These are phyloP conservation scores for Pleurotus salmoneostramineus DNA, from an alignment of 768 basidiomycete genomes.

Conservation along the genomic window DNA sequence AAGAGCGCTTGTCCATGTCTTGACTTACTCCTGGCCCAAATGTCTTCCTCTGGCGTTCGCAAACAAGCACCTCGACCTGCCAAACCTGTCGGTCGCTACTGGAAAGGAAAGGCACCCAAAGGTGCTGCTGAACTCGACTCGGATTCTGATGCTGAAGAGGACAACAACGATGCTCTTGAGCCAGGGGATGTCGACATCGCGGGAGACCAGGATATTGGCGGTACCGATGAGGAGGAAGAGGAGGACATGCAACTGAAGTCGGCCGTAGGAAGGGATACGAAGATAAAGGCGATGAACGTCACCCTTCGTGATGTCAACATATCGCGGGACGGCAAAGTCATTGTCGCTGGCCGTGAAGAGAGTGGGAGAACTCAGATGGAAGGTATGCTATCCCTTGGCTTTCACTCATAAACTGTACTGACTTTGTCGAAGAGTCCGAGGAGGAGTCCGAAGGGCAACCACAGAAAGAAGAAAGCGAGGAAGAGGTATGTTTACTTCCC, in stretches of 20 bases:
- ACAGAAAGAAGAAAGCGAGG: conserved; percentile 26
- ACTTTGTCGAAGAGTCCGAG: conserved; percentile 35
- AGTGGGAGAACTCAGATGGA: conserved; percentile 68
- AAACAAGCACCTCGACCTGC: conserved; percentile 78
- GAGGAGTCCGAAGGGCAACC: conserved; percentile 30
- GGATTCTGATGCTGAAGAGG: conserved; percentile 63
- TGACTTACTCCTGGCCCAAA: too few relatives aligned
- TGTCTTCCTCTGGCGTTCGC: conserved; percentile 24
- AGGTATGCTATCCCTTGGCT: conserved; percentile 20
- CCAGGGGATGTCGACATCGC: conserved; percentile 60
- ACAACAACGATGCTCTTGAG: conserved; percentile 29
- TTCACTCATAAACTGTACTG: conserved; percentile 16
- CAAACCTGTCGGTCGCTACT: conserved; percentile 81
- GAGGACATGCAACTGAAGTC: conserved; percentile 40
- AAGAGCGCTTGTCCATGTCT: too few relatives aligned
- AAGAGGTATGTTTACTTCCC: conserved; percentile 23
- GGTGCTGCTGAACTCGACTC: conserved; percentile 56
- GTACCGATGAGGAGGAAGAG: conserved; percentile 41
- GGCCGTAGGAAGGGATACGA: conserved; percentile 35
- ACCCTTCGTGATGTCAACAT: conserved; percentile 78
- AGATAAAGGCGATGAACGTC: conserved; percentile 53
- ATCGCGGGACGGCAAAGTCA: conserved; percentile 75
- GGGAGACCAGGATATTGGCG: conserved; percentile 50
- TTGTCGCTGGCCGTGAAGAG: conserved; percentile 74
- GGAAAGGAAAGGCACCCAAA: conserved; percentile 88